Percentiles rank a stretch among this genome's conserved stretches.
phyloP scores from a whole-genome alignment of 2,329 filamentous ascomycete species.

The Aspergillus japonicus region DNA sequence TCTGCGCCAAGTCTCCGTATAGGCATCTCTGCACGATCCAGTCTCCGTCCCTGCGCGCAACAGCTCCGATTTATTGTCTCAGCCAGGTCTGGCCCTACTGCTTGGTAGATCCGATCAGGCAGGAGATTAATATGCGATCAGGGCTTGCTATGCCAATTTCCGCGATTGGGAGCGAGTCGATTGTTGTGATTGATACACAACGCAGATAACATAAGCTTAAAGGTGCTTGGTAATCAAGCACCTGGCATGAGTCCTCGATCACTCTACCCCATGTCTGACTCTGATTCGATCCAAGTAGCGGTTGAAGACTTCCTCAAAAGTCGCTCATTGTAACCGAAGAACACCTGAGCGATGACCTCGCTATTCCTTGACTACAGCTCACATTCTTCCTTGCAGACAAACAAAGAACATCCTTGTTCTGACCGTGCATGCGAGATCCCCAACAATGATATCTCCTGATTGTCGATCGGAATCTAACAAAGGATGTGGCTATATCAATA shows the following conservation, averaged over 20 bases:
- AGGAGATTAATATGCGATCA: background rate
- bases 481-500: background rate
- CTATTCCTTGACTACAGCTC: background rate
- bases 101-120: background rate
- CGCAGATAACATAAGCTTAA: background rate
- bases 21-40: constrained; percentile 1
- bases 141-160: background rate
- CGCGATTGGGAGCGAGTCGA: background rate
- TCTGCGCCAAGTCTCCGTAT: constrained; percentile 6
- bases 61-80: background rate
- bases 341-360: background rate
- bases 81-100: background rate
- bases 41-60: background rate
- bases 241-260: background rate
- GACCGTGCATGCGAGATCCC: background rate
- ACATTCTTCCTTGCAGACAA: background rate
- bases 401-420: background rate
- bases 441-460: background rate
- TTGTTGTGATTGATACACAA: background rate
- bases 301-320: background rate
- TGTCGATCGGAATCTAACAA: background rate
- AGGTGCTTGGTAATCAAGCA: background rate
- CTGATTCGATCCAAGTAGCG: background rate
- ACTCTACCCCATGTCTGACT: background rate
- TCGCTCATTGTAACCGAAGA: background rate